Percentiles rank a stretch among this genome's conserved stretches.
phyloP scores from a whole-genome alignment of 148 eudicot species.

The Fagopyrum esculentum region DNA sequence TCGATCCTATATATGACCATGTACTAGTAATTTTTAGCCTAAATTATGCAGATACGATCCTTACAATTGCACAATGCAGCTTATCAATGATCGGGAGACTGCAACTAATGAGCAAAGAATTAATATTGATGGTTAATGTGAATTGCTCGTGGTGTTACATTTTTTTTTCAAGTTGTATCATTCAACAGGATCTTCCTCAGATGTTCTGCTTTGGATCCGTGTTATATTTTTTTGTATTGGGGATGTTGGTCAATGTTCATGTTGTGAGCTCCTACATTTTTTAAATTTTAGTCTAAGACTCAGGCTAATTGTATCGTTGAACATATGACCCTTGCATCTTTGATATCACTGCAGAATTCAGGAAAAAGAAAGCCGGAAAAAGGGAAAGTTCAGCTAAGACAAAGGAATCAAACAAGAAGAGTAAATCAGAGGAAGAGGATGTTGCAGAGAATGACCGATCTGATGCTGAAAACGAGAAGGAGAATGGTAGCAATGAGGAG shows the following conservation, averaged over 20 bases:
- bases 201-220: too few relatives aligned
- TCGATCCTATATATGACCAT: background rate
- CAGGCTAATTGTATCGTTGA: background rate
- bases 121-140: background rate
- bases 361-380: conserved; percentile 49
- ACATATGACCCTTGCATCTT: background rate
- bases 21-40: background rate
- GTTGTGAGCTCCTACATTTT: background rate
- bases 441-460: conserved; percentile 28
- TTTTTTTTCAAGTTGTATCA: background rate
- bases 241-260: background rate
- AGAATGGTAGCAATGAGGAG: conserved; percentile 7
- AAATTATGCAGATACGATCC: background rate
- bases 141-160: background rate
- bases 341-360: conserved; percentile 30
- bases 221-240: background rate
- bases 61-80: background rate
- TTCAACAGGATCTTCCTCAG: background rate
- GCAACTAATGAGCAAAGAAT: background rate
- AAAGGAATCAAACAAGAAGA: conserved; percentile 45
- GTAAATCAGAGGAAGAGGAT: conserved; percentile 28
- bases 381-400: conserved; percentile 44
- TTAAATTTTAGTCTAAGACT: background rate
- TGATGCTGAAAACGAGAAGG: conserved; percentile 10
- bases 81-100: background rate